A percentile compares a stretch with the other conserved stretches of the same genome.
Conservation (phyloP, 305 asterid genomes). For the Fraxinus platypoda region DNA sequence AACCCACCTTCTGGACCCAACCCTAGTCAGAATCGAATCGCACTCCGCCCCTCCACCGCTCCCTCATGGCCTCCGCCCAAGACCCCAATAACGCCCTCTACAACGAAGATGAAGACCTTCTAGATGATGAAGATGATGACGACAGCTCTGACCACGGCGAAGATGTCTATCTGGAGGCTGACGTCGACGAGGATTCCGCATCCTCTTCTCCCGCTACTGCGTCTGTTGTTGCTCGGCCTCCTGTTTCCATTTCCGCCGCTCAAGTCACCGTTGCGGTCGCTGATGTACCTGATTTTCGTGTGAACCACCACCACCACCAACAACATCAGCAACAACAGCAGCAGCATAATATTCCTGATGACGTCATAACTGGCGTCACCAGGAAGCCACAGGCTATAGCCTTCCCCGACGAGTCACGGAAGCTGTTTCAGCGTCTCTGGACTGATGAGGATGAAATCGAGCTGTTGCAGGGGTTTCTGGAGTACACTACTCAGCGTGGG, state of each 20-base stretch:
- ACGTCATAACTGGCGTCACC: constrained; percentile 24
- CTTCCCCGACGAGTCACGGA: constrained; percentile 68
- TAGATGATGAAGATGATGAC: constrained; percentile 54
- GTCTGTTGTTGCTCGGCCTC: constrained; percentile 29
- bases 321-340: constrained; percentile 5
- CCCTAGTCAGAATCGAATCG: background rate
- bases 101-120: constrained; percentile 65
- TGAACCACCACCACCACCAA: constrained; percentile 18
- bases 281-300: constrained; percentile 35
- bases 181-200: constrained; percentile 44
- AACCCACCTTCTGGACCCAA: background rate
- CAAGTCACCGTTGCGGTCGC: constrained; percentile 54
- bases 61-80: constrained; percentile 58
- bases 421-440: constrained; percentile 94
- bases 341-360: constrained; percentile 31
- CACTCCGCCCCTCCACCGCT: background rate
- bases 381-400: constrained; percentile 45
- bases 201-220: constrained; percentile 40
- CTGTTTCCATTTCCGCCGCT: constrained; percentile 36
- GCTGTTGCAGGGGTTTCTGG: constrained; percentile 79
- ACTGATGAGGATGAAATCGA: constrained; percentile 96
- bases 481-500: constrained; percentile 70
- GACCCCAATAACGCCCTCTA: constrained; percentile 38
- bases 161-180: constrained; percentile 56
- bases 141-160: constrained; percentile 50